A percentile compares a stretch with the other conserved stretches of the same genome.
Conservation (phyloP, 106 monocot species). For the Acorus calamus region DNA sequence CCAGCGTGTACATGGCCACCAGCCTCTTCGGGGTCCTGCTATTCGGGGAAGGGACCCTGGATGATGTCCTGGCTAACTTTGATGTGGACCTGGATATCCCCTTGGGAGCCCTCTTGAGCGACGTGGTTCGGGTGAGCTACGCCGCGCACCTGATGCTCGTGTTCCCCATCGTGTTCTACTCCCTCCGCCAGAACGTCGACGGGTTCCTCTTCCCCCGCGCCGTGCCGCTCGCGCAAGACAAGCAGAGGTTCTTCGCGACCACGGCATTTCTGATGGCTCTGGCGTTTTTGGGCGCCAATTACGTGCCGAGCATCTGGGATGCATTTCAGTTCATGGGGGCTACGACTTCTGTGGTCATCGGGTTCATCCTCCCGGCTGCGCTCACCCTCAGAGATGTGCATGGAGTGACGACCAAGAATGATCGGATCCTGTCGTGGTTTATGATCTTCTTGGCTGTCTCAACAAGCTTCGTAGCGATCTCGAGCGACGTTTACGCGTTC, state of each 20-base stretch:
- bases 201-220: constrained; percentile 9
- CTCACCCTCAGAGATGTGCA: constrained; percentile 5
- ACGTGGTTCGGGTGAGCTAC: constrained; percentile 11
- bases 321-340: constrained; percentile 19
- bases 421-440: constrained; percentile 8
- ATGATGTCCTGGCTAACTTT: constrained; percentile 25
- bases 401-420: constrained; percentile 4
- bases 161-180: constrained; percentile 12
- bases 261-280: not conserved
- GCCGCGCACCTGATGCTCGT: constrained; percentile 18
- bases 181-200: constrained; percentile 3
- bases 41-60: constrained; percentile 14
- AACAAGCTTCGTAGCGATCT: constrained; percentile 5
- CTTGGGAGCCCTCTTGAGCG: not conserved
- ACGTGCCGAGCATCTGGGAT: constrained; percentile 16
- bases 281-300: constrained; percentile 3
- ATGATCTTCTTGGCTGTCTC: constrained; percentile 10
- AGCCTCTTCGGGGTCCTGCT: constrained; percentile 24
- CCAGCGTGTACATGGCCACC: constrained; percentile 8
- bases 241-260: constrained; percentile 3
- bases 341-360: constrained; percentile 8
- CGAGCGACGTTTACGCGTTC: constrained; percentile 5
- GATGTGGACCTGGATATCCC: constrained; percentile 9
- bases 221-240: not conserved
- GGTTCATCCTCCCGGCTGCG: constrained; percentile 3